These are phyloP conservation scores for Firmiana major DNA, from an alignment of 345 rosid genomes.

Conservation along the genomic window DNA sequence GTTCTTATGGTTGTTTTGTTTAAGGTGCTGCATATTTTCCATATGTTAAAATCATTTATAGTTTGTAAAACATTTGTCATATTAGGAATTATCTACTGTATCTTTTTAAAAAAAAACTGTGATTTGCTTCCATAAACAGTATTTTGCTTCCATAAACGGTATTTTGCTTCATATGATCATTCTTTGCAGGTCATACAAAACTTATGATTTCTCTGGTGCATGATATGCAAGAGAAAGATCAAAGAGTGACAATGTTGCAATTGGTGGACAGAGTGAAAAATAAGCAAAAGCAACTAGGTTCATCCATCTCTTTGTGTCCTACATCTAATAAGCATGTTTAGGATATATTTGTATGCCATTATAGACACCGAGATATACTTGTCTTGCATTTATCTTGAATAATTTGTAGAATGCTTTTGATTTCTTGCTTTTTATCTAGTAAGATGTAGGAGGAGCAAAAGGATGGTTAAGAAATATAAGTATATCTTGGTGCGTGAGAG, in stretches of 20 bases:
- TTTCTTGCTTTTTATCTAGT: background rate
- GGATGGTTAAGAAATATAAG: no score
- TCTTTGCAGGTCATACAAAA: conserved; percentile 57
- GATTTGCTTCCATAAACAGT: background rate
- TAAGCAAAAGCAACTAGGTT: conserved; percentile 82
- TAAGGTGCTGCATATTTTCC: no score
- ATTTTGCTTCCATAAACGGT: background rate
- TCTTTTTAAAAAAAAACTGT: no score
- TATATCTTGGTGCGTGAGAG: background rate
- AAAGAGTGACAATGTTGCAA: conserved; percentile 83
- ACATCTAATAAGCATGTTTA: background rate
- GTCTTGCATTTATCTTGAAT: background rate
- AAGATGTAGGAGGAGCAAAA: background rate
- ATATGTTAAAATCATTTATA: no score
- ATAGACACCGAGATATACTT: background rate
- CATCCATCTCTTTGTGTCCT: background rate
- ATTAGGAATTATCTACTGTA: background rate
- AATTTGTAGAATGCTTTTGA: background rate
- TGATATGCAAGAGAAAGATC: conserved; percentile 63
- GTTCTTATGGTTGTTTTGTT: no score
- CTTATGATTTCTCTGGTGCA: conserved; percentile 68
- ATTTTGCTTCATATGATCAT: background rate
- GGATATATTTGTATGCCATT: background rate
- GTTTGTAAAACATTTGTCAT: no score
- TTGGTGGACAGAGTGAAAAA: conserved; percentile 79